Evolutionary conservation across 495 filamentous ascomycete genomes (phyloP), one percentile per base, ranked within the genome.

Genomic region (Hypoxylon intermedium): DNA sequence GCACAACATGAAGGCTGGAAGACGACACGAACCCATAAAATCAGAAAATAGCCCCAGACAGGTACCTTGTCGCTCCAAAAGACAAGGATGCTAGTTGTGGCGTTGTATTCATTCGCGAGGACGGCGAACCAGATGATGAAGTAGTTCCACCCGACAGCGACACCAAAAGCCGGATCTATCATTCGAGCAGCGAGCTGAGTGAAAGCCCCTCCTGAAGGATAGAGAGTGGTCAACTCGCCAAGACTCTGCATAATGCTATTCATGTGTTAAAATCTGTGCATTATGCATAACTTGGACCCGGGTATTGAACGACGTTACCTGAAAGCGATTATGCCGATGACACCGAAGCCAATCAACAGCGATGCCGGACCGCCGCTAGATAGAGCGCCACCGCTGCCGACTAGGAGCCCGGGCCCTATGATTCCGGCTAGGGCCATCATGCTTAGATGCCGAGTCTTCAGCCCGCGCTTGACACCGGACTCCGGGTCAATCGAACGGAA

Each of bases 111-210:
- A 58, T 83, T 82, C 41, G 82, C 76, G 38, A 86, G 67, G 9
- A 85, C 80, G 15, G 78, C 71, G 58, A 83, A 73, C 88, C 88
- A 91, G 54, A 82, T 79, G 53, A 89, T 82, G 63, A 84, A 85
- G 63, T 91, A 91, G 63, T 89, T 86, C 87, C 88, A 91, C 23
- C 91, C 91, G 61, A 96, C 91, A 31, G 91, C 88, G 58, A 92
- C 92, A 30, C 89, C 91, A 74, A 92, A 84, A 34, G 87, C 87
- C 38, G 87, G 85, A 68, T 90, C 87, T 48, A 91, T 82, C 59
- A 92, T 85, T 31, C 89, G 83, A 51, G 88, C 79, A 19, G 87
- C 87, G 34, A 91, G 86, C 28, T 85, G 72, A 9, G 76, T 79
- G 53, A 83, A 77, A 12, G 82, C 74, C 36, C 81, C 88, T 30